phyloP scores from a whole-genome alignment of 345 rosid genomes.

The Eucalyptus lansdowneana region DNA sequence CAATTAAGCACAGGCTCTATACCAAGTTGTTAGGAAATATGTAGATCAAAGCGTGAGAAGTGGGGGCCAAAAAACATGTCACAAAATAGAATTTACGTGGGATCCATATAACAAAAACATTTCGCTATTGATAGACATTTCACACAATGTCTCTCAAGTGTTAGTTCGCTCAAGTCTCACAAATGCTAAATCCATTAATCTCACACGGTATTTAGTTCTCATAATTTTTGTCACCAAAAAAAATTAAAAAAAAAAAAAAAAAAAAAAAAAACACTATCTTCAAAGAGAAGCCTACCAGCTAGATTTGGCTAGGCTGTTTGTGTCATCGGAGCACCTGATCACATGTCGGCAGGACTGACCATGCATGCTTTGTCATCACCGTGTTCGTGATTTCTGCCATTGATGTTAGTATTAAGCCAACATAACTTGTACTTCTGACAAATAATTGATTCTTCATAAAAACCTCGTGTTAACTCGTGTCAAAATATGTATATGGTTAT shows the following conservation, averaged over 20 bases:
- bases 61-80: neutral
- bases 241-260: too few species aligned
- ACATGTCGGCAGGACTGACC: neutral
- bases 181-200: neutral
- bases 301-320: neutral
- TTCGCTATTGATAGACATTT: neutral
- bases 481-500: neutral
- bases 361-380: neutral
- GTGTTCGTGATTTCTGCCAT: neutral
- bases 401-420: neutral
- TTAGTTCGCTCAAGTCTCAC: neutral
- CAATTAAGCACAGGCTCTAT: neutral
- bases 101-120: neutral
- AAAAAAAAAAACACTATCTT: neutral
- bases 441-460: neutral
- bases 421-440: neutral
- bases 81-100: neutral
- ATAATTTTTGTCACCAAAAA: neutral
- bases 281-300: neutral
- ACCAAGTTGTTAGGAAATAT: neutral
- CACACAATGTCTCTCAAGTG: neutral
- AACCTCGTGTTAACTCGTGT: neutral
- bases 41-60: neutral
- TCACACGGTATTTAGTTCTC: neutral
- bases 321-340: neutral